Base-by-base conservation (phyloP, 306 rosid genomes). In the Begonia masoniana region DNA sequence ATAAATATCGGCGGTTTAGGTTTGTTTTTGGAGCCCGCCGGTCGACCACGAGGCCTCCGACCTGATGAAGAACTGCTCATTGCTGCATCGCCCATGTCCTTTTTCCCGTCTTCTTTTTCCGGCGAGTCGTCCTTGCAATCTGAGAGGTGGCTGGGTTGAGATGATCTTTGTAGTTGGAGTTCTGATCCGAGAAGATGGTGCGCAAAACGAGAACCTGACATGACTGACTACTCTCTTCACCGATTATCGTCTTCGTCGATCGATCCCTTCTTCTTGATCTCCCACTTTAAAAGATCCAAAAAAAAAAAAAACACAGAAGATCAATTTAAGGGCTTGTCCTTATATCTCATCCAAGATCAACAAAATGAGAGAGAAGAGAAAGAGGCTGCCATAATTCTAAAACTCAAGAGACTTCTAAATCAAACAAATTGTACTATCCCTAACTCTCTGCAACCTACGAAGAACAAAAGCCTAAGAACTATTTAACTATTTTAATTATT, bases 11-110 rank as follows among this genome's bases (percentile, higher is more conserved):
- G 76, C 4, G 68, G 65, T 42, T 57, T 66, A 15, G 68, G 72
- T 62, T 70, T 70, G 67, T 60, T 70, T 41, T 60, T 70, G 39
- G 75, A 64, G 45, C 72, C 76, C 13, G 65, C 21, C 13, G 76
- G 76, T 4, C 76, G 72, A 0, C 72, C 74, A 4, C 63, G 61
- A 4, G 76, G 64, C 50, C 68, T 10, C 11, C 71, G 60, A 9
- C 46, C 21, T 9, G 74, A 52, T 6, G 66, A 51, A 17, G 51
- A 61, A 15, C 70, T 68, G 13, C 57, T 59, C 15, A 67, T 63
- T 8, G 64, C 52, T 10, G 43, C 57, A 53, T 58, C 69, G 1
- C 53, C 50, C 1, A 10, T 2, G 35, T 51, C 61, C 26, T 55
- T 43, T 17, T 41, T 55, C 13, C 15, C n/a, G 54, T 16, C 60